phyloP scores from a whole-genome alignment of 2,329 filamentous ascomycete species.

The Fonsecaea monophora region DNA sequence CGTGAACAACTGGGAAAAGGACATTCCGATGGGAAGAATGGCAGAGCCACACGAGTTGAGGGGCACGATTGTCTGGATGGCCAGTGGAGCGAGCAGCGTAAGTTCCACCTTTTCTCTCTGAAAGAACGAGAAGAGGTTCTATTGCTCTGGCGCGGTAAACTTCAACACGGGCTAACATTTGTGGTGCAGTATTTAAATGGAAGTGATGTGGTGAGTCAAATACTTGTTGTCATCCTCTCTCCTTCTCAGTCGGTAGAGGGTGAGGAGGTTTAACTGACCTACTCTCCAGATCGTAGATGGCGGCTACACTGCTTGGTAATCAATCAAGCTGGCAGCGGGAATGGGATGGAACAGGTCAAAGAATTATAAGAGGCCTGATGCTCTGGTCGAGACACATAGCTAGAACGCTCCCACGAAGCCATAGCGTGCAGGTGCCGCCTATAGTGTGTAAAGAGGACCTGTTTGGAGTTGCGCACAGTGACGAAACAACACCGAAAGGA shows the following conservation, averaged over 20 bases:
- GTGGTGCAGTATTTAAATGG: conserved; percentile 23
- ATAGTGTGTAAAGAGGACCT: no score
- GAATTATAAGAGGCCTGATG: background rate
- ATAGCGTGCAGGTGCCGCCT: background rate
- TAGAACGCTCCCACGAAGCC: no score
- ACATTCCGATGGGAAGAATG: conserved; percentile 46
- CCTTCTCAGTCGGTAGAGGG: background rate
- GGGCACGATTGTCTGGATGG: conserved; percentile 45
- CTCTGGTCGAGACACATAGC: background rate
- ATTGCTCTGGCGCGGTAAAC: background rate
- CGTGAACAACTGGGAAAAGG: conserved; percentile 47
- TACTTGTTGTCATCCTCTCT: background rate
- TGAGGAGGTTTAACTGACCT: conserved; percentile 7
- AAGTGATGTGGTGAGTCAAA: conserved; percentile 31
- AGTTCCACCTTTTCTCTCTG: background rate
- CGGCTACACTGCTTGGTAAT: conserved; percentile 28
- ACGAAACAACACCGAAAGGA: no score
- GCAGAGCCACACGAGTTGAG: conserved; percentile 49
- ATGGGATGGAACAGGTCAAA: background rate
- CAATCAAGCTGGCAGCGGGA: background rate
- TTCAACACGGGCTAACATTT: background rate
- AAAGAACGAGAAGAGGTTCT: background rate
- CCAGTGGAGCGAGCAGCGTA: conserved; percentile 15
- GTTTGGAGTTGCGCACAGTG: no score
- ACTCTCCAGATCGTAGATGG: conserved; percentile 32